These are phyloP conservation scores for Candida argentea DNA, from an alignment of 805 yeast genomes.

Conservation along the genomic window DNA sequence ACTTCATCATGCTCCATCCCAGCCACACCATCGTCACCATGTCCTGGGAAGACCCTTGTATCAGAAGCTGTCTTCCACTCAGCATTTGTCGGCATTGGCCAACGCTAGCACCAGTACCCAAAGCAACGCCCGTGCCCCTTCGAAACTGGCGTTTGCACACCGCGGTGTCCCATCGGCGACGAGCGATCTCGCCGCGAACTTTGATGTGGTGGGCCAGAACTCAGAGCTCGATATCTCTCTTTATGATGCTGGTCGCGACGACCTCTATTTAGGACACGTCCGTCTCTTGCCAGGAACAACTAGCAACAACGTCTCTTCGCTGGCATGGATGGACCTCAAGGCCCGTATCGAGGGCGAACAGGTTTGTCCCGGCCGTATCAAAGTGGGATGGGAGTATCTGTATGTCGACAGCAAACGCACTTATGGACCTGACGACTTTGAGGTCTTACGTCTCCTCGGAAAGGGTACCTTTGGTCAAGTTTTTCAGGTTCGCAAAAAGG, in stretches of 20 bases:
- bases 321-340: slow-evolving; percentile 66
- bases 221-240: slow-evolving; percentile 85
- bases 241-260: slow-evolving; percentile 77
- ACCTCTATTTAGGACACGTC: slow-evolving; percentile 79
- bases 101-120: slow-evolving; percentile 7
- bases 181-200: slow-evolving; percentile 62
- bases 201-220: slow-evolving; percentile 80
- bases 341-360: slow-evolving; percentile 69
- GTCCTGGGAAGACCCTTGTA: slow-evolving; percentile 6
- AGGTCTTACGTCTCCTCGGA: slow-evolving; percentile 80
- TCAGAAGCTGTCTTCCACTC: slow-evolving; percentile 25
- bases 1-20: slow-evolving; percentile 7
- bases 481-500: slow-evolving; percentile 87
- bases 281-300: slow-evolving; percentile 54
- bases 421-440: slow-evolving; percentile 92
- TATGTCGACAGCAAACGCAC: slow-evolving; percentile 59
- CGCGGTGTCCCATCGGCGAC: slow-evolving; percentile 69
- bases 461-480: slow-evolving; percentile 98
- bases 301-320: slow-evolving; percentile 31
- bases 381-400: slow-evolving; percentile 61
- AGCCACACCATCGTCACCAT: slow-evolving; percentile 4
- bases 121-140: slow-evolving; percentile 4
- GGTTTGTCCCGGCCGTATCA: slow-evolving; percentile 65
- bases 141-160: slow-evolving; percentile 15
- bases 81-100: slow-evolving; percentile 27